Base-by-base conservation (phyloP, 2,329 filamentous ascomycete genomes). In the Ceratocystis papillata region DNA sequence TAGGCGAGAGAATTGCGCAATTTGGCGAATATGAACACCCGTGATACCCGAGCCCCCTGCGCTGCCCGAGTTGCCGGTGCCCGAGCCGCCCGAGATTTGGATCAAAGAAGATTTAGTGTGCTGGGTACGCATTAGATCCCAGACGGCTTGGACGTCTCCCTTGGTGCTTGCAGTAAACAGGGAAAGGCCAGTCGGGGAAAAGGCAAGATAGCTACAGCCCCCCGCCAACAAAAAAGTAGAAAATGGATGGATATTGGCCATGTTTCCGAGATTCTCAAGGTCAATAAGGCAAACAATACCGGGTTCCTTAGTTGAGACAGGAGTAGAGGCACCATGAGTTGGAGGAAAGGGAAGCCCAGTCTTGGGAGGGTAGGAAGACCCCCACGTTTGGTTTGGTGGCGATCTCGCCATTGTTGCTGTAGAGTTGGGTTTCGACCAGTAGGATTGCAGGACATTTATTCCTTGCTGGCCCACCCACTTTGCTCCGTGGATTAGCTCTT, bases 1-100 rank as follows among this genome's bases (percentile, higher is more conserved):
- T 83, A 96, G 88, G 50, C 94, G 86, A 22, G 90, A 89, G 73
- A 96, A 96, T 68, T 92, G 86, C 6, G 91, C 90, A 68, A 96
- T 81, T 73, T 96, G 90, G 61, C 91, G 87, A 41, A 96, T 89
- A 66, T 83, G 79, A 5, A 82, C 81, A 0, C 83, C 80, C 17
- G 75, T 74, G 41, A 74, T 50, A 28, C 55, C 57, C 12, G 60
- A 76, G 17, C 73, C 76, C 66, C 77, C 80, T 50, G 81, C 79
- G 6, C 72, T 64, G n/a, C 75, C 70, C 0, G 76, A 75, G 2
- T 65, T 50, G 37, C 37, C 37, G 4, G 10, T 41, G 37, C 10
- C 37, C 37, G 37, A 41, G 37, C 37, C 10, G 37, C 37, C 37
- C 0, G 76, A 75, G 1, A 67, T 50, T 71, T 86, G 84, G 20